Conservation (phyloP, 2,329 filamentous ascomycete genomes). For the Boeremia exigua region DNA sequence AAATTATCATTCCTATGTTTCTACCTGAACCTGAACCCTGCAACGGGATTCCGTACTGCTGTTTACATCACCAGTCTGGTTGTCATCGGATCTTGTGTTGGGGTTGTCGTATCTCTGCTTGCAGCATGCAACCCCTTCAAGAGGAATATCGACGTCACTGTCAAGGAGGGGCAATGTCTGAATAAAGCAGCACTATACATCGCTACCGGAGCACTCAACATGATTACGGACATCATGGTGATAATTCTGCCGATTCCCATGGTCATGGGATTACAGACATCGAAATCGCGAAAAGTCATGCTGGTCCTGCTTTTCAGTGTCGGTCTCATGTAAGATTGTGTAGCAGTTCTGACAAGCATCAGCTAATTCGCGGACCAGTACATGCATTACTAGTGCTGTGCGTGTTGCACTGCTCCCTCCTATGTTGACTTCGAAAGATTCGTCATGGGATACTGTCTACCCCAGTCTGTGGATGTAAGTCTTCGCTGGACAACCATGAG, state of each 20-base stretch:
- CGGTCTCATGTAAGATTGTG: constrained; percentile 13
- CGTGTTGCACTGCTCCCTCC: constrained; percentile 18
- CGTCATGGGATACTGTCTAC: constrained; percentile 18
- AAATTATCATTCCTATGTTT: constrained; percentile 25
- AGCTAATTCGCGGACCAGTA: constrained; percentile 9
- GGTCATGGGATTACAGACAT: constrained; percentile 22
- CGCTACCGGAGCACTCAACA: constrained; percentile 25
- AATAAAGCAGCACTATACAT: constrained; percentile 26
- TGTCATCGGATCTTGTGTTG: constrained; percentile 22
- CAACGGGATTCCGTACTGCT: constrained; percentile 6
- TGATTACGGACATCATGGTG: constrained; percentile 24
- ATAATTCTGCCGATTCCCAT: constrained; percentile 21
- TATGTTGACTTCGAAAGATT: constrained; percentile 18
- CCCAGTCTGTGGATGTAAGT: constrained; percentile 24
- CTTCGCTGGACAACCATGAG: not conserved
- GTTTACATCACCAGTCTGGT: constrained; percentile 26
- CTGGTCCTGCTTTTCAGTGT: constrained; percentile 22
- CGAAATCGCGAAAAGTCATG: constrained; percentile 18
- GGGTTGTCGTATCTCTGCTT: constrained; percentile 24
- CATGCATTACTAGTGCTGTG: constrained; percentile 22
- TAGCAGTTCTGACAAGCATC: not conserved
- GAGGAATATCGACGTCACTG: constrained; percentile 23
- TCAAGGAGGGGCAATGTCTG: constrained; percentile 22
- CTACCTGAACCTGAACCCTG: constrained; percentile 17
- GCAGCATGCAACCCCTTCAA: constrained; percentile 25